phyloP scores from a whole-genome alignment of 2,329 filamentous ascomycete genomes.

The Nemania bipapillata region DNA sequence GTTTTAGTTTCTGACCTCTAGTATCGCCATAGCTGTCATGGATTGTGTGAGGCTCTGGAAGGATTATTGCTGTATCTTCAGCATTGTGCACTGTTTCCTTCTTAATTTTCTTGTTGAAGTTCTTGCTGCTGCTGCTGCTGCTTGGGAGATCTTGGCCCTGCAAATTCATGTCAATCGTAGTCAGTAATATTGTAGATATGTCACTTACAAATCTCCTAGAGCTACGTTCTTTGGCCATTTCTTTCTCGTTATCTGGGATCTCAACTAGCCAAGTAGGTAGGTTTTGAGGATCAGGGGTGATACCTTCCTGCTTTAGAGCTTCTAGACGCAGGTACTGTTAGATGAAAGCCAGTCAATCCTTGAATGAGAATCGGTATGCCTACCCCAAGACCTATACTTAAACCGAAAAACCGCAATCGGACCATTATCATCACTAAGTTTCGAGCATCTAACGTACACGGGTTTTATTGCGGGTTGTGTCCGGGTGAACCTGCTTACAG shows the following conservation, averaged over 20 bases:
- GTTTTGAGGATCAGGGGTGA: neutral
- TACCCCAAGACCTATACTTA: constrained; percentile 36
- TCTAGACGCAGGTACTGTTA: constrained; percentile 12
- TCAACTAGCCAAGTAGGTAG: constrained; percentile 5
- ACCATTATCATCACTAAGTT: constrained; percentile 23
- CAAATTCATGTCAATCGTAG: neutral
- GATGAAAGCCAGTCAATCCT: neutral
- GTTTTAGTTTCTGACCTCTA: neutral
- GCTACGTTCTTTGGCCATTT: neutral
- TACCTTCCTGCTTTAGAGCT: constrained; percentile 18
- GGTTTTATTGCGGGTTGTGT: constrained; percentile 7
- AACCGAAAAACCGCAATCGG: constrained; percentile 35
- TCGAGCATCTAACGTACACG: constrained; percentile 15
- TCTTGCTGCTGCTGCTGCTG: neutral
- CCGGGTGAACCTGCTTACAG: neutral
- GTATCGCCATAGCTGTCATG: neutral
- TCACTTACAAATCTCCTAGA: neutral
- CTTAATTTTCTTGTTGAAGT: neutral
- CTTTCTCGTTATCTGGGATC: neutral
- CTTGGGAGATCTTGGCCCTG: neutral
- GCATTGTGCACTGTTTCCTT: neutral
- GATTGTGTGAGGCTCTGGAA: neutral
- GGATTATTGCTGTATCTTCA: neutral
- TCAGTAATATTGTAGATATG: neutral
- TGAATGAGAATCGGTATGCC: neutral